These are phyloP conservation scores for Pythium rhizo-oryzae DNA, from an alignment of 352 stramenopile species.

Conservation along the genomic window DNA sequence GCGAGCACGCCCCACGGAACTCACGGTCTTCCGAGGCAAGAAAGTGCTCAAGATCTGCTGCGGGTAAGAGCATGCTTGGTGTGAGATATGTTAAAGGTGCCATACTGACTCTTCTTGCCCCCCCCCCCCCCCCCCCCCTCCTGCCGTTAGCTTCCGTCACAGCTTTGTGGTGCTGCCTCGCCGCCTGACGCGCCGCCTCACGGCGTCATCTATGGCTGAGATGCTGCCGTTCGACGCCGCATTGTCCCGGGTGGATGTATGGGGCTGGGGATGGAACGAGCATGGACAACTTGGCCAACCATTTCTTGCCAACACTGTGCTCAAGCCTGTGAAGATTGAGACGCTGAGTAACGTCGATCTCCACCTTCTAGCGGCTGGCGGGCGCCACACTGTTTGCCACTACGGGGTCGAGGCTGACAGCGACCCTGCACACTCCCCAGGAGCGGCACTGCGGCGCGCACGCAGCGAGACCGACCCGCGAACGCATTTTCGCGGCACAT, in stretches of 20 bases:
- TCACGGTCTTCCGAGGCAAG: constrained; percentile 32
- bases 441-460: constrained; percentile 6
- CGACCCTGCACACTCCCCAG: neutral
- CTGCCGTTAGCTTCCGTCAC: constrained; percentile 32
- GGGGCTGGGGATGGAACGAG: constrained; percentile 50
- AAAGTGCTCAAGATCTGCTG: constrained; percentile 35
- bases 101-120: neutral
- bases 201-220: constrained; percentile 23
- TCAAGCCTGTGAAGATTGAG: constrained; percentile 31
- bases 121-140: too few relatives aligned
- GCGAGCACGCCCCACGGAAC: constrained; percentile 29
- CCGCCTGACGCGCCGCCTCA: constrained; percentile 19
- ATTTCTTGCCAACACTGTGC: constrained; percentile 11
- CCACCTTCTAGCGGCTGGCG: constrained; percentile 34
- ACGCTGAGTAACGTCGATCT: constrained; percentile 28
- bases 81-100: too few relatives aligned
- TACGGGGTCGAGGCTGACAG: constrained; percentile 22
- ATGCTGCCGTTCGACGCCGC: constrained; percentile 3
- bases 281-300: constrained; percentile 38
- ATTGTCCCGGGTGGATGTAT: constrained; percentile 32
- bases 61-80: constrained; percentile 23
- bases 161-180: constrained; percentile 36
- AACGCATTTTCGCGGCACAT: constrained; percentile 16
- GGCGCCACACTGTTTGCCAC: constrained; percentile 41
- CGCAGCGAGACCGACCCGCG: constrained; percentile 27